Evolutionary conservation across 2,329 filamentous ascomycete species (phyloP).

Genomic region (Xylariaceae sp.): DNA sequence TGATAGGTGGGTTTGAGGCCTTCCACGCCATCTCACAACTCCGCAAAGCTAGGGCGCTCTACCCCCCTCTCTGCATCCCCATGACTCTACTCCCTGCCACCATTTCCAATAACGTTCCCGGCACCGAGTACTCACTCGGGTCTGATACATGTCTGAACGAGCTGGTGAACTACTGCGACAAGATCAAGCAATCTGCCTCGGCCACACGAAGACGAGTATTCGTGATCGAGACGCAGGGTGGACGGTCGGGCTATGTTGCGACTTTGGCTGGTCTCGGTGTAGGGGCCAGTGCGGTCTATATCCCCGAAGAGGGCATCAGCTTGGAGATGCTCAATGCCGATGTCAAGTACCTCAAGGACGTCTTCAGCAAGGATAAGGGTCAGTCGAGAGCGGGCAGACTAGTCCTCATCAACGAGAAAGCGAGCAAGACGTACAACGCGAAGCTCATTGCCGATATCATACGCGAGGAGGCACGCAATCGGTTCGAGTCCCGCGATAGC

Average conservation of each 20-base stretch:
- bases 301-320: conserved; percentile 91
- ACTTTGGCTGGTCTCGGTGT: conserved; percentile 88
- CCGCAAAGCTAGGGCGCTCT: conserved; percentile 72
- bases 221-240: conserved; percentile 96
- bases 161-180: conserved; percentile 91
- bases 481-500: conserved; percentile 88
- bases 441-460: conserved; percentile 95
- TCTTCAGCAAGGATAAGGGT: conserved; percentile 81
- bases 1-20: conserved; percentile 93
- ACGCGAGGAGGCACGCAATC: conserved; percentile 83
- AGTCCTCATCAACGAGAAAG: conserved; percentile 95
- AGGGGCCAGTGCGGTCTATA: conserved; percentile 90
- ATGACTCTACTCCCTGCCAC: conserved; percentile 92
- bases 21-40: conserved; percentile 90
- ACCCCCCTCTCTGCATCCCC: conserved; percentile 85
- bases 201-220: conserved; percentile 91
- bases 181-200: conserved; percentile 94
- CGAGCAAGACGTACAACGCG: conserved; percentile 84
- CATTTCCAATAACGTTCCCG: conserved; percentile 97
- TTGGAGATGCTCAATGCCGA: conserved; percentile 90
- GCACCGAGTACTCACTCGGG: conserved; percentile 93
- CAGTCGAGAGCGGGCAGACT: conserved; percentile 87
- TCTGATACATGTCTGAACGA: conserved; percentile 97
- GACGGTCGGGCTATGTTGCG: conserved; percentile 88
- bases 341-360: conserved; percentile 81